Evolutionary conservation across 2,329 filamentous ascomycete species (phyloP).

Genomic region (Aspergillus sp.): DNA sequence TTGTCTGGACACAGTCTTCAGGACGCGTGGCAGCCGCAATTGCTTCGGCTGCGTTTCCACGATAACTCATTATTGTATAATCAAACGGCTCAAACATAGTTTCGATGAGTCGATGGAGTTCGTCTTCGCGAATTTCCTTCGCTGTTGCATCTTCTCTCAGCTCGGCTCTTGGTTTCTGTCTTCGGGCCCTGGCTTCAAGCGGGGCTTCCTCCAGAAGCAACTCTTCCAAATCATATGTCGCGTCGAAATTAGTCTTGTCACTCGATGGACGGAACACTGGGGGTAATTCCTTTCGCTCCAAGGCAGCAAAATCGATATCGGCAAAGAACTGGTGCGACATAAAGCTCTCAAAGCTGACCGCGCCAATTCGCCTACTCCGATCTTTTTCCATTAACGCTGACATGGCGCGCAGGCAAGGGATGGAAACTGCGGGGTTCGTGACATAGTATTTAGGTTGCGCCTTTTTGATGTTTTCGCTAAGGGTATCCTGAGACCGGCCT

Average conservation of each 20-base stretch:
- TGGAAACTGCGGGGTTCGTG: constrained; percentile 84
- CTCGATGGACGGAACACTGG: constrained; percentile 91
- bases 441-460: constrained; percentile 86
- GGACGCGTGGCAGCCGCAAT: constrained; percentile 41
- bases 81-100: constrained; percentile 93
- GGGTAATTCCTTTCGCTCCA: constrained; percentile 84
- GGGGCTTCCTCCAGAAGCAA: constrained; percentile 91
- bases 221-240: constrained; percentile 95
- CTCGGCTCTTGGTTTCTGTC: constrained; percentile 89
- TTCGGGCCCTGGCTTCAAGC: constrained; percentile 83
- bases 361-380: constrained; percentile 77
- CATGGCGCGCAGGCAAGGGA: constrained; percentile 86
- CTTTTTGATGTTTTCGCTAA: constrained; percentile 78
- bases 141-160: constrained; percentile 92
- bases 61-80: constrained; percentile 80
- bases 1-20: constrained; percentile 34
- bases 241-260: constrained; percentile 98
- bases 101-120: constrained; percentile 92
- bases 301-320: constrained; percentile 75
- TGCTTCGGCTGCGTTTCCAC: constrained; percentile 49
- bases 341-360: constrained; percentile 77
- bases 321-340: constrained; percentile 87
- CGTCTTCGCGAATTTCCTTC: constrained; percentile 91
- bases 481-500: constrained; percentile 76
- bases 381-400: constrained; percentile 79